Conservation (phyloP, 305 asterid species). For the Nicotiana rustica region DNA sequence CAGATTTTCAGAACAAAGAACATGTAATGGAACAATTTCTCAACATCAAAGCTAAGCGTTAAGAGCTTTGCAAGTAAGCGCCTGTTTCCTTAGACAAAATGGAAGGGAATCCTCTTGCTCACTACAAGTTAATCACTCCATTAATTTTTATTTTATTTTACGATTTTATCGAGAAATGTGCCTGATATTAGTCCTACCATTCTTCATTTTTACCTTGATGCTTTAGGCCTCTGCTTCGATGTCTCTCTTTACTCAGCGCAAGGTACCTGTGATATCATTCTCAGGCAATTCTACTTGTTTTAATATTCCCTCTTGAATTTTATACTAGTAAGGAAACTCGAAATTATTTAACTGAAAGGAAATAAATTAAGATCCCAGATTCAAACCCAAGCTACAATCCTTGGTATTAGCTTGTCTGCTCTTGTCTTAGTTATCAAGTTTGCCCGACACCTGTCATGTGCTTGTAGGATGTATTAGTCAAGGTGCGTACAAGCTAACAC, state of each 20-base stretch:
- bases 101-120: neutral
- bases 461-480: conserved; percentile 5
- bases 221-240: neutral
- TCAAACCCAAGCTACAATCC: neutral
- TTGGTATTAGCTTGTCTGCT: neutral
- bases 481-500: neutral
- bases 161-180: neutral
- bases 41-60: neutral
- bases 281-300: neutral
- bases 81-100: neutral
- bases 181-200: neutral
- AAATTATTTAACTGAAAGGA: no score
- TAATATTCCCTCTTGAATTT: neutral
- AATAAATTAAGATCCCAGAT: neutral
- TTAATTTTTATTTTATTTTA: no score
- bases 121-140: neutral
- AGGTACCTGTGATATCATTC: neutral
- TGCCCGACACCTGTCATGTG: neutral
- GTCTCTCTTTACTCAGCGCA: neutral
- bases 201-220: neutral
- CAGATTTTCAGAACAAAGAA: neutral
- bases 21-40: neutral
- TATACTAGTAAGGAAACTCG: no score
- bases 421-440: neutral
- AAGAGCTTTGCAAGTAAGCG: neutral